Evolutionary conservation across 768 basidiomycete genomes (phyloP).

Genomic region (Podaxis sp.): DNA sequence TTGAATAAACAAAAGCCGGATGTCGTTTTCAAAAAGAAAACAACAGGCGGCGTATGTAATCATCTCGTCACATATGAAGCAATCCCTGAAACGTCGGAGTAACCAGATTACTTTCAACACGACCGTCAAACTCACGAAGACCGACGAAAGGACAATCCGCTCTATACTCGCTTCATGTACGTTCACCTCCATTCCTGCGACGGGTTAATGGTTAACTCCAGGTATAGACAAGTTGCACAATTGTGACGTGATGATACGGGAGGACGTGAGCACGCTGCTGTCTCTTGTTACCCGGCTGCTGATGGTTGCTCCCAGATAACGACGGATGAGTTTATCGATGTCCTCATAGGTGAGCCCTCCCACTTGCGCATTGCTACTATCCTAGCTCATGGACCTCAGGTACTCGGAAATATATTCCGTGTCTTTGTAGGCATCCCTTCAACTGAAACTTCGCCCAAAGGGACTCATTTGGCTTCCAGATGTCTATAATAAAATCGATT

Average conservation of each 20-base stretch:
- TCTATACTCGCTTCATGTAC: conserved; percentile 88
- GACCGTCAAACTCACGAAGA: conserved; percentile 92
- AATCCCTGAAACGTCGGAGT: conserved; percentile 13
- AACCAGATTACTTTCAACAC: conserved; percentile 83
- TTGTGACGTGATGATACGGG: conserved; percentile 97
- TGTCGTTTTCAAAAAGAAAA: conserved; percentile 91
- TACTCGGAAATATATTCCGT: conserved; percentile 93
- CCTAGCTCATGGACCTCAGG: conserved; percentile 39
- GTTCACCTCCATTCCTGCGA: conserved; percentile 19
- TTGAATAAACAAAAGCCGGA: conserved; percentile 90
- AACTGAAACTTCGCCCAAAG: neutral
- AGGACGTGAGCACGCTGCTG: conserved; percentile 66
- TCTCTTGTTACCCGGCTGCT: conserved; percentile 10
- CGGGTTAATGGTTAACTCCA: neutral
- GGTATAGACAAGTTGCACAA: conserved; percentile 81
- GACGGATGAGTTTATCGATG: conserved; percentile 96
- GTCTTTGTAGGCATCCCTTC: conserved; percentile 62
- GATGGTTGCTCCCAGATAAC: conserved; percentile 61
- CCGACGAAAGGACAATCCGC: conserved; percentile 92
- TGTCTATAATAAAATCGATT: conserved; percentile 97
- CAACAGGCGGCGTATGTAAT: conserved; percentile 81
- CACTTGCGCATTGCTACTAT: neutral
- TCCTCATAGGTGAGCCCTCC: conserved; percentile 73
- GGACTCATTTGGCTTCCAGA: conserved; percentile 39
- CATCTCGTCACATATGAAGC: neutral